Base-by-base conservation (phyloP, 768 basidiomycete genomes). In the Peribolospora baueri region DNA sequence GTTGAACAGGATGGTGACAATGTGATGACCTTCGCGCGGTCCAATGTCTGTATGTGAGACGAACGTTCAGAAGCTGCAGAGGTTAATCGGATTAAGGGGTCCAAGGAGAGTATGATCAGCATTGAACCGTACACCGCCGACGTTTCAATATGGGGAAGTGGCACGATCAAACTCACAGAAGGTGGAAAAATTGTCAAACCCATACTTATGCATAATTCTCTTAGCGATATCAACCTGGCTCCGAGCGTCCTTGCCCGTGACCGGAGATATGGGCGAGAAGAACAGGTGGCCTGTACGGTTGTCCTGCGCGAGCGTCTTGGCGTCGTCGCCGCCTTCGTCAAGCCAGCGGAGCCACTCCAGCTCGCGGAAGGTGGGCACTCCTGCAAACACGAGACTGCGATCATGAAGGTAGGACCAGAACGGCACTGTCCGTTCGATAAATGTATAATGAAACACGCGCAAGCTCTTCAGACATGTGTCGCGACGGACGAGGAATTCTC, bases 281-380 rank as follows among this genome's bases (percentile, higher is more conserved):
- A 55, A 55, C 9, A 55, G 49, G 36, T 47, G 46, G 2, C 41
- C 48, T 25, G 25, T 25, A 25, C 25, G 25, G 25, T 25, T 25
- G 25, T 25, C 25, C 25, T 25, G 25, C 25, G 25, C 25, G 25
- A 25, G 25, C 25, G 25, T 25, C 25, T 25, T 25, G 25, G 25
- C 25, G 25, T 25, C 25, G 25, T 25, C 25, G 25, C 25, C 25
- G 10, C 46, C 46, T n/a, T 55, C 50, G 40, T 48, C 42, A 11
- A 50, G 11, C 54, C 54, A 55, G 7, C 50, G 42, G 5, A 48
- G 54, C 54, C 54, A 55, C 25, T 55, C 54, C n/a, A 55, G 48
- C 43, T 55, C 54, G 39, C 54, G 38, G 13, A 55, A 49, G 14
- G 45, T 43, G 8, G 51, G 51, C 51, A 52, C 51, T 9, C 51